Percentiles rank a stretch among this genome's conserved stretches.
Evolutionary conservation across 192 early-diverging fungal genomes (phyloP).

Genomic region (Phycomyces blakesleeanus): DNA sequence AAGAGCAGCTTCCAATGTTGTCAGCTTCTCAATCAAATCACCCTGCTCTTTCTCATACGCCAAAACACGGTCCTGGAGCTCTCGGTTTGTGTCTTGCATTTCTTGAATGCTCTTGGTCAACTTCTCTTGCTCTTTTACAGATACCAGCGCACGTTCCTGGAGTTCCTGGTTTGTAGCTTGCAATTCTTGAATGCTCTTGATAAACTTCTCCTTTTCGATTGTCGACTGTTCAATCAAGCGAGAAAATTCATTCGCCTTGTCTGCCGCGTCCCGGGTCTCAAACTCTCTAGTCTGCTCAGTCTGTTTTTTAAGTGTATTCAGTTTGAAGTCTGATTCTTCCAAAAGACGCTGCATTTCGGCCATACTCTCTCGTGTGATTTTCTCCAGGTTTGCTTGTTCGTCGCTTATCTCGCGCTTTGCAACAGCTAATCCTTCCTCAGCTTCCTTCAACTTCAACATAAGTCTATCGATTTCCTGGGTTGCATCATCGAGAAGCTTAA

Average conservation of each 20-base stretch:
- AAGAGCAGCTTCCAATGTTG: neutral
- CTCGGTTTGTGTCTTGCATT: neutral
- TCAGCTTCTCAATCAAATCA: neutral
- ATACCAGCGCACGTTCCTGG: neutral
- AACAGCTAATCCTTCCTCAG: neutral
- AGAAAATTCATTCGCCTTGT: neutral
- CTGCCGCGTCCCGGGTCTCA: neutral
- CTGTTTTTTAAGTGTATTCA: neutral
- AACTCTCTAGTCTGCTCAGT: neutral
- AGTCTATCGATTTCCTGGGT: neutral
- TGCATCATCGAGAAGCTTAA: neutral
- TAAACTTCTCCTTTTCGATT: neutral
- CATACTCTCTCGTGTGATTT: neutral
- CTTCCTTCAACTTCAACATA: neutral
- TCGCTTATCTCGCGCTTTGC: neutral
- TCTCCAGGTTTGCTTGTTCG: neutral
- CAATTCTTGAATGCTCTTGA: neutral
- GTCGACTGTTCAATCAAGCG: neutral
- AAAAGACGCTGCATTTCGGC: neutral
- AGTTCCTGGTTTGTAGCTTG: too few relatives aligned
- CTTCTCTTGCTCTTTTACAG: neutral
- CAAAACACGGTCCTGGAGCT: neutral
- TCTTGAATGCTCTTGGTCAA: neutral
- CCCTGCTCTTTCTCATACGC: neutral
- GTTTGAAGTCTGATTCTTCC: neutral